Percentiles rank a stretch among this genome's conserved stretches.
These are phyloP conservation scores for Rutstroemia sp. DNA, from an alignment of 2,329 filamentous ascomycete species.

Conservation along the genomic window DNA sequence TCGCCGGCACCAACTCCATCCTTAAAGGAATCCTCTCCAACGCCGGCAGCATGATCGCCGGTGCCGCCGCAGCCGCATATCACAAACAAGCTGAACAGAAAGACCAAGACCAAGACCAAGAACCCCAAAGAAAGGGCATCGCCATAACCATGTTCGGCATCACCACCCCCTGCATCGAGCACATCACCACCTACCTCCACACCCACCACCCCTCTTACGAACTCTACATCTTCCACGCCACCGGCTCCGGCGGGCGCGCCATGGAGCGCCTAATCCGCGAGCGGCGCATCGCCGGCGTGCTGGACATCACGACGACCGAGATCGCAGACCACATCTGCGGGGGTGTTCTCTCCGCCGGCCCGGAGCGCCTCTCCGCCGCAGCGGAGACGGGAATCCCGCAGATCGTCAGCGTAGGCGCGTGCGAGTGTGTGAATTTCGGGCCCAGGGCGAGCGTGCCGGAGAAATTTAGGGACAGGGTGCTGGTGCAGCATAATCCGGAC, in stretches of 20 bases:
- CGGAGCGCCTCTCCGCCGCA: conserved; percentile 48
- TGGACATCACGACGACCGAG: conserved; percentile 68
- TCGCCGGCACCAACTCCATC: conserved; percentile 57
- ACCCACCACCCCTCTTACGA: conserved; percentile 40
- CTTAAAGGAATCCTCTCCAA: conserved; percentile 52
- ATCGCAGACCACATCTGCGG: conserved; percentile 56
- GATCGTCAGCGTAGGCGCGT: conserved; percentile 41
- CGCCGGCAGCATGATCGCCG: conserved; percentile 49
- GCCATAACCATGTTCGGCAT: conserved; percentile 71
- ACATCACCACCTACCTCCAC: conserved; percentile 41
- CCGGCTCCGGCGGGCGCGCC: conserved; percentile 58
- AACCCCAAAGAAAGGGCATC: conserved; percentile 38
- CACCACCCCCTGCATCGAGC: conserved; percentile 58
- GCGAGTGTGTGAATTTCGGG: conserved; percentile 45
- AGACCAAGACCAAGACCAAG: not conserved
- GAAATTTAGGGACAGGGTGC: conserved; percentile 40
- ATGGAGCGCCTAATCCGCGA: conserved; percentile 59
- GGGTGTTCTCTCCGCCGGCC: conserved; percentile 54
- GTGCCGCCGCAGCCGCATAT: conserved; percentile 43
- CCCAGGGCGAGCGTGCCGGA: conserved; percentile 47
- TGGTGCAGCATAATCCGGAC: conserved; percentile 59
- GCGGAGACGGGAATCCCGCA: conserved; percentile 49
- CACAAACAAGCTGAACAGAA: conserved; percentile 30
- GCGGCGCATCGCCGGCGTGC: conserved; percentile 52
- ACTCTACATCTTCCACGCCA: conserved; percentile 62